Evolutionary conservation across 495 filamentous ascomycete species (phyloP), one percentile per base, ranked within the genome.

Genomic region (Pseudotulostoma volvatum): DNA sequence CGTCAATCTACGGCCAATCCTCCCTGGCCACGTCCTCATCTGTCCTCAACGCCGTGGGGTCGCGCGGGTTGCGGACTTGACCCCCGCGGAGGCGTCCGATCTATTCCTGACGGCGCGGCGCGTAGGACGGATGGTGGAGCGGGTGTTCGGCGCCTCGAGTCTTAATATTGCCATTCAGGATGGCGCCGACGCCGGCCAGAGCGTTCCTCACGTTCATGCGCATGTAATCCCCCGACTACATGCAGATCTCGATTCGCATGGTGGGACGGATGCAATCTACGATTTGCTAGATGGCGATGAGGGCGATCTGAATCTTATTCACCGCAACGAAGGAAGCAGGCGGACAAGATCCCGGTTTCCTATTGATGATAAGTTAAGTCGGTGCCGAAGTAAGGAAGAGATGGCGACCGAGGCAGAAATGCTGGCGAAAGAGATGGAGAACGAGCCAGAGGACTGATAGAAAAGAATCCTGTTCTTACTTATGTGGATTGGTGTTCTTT

Each of bases 111-210:
- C 85, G 1, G 85, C 93, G 9, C 84, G 88, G 42, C 74, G 73
- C 34, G 77, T 95, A 3, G 74, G 81, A 38, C 70, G 71, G 18
- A 84, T 84, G 72, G 62, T 93, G 5, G 77, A 82, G 37, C 71
- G 74, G 25, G 64, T 82, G 13, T 90, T 82, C 56, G 71, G 73
- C 42, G 60, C 66, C 4, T 37, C 58, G 2, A 76, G 70, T 50
- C 72, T 96, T 51, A 97, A 95, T 56, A 79, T 97, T 37, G 87
- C 90, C 0, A 68, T 97, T 11, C 90, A 97, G 50, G 90, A 97
- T 61, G 90, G 90, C 7, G 56, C 55, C 18, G 81, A 82, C 44
- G 84, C 92, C 1, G 90, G 90, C 0, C 90, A 97, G 67, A 81
- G 73, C 18, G 86, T 97, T 16, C 63, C 80, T 7, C 90, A 97